A percentile compares a stretch with the other conserved stretches of the same genome.
These are phyloP conservation scores for Neoscytalidium dimidiatum DNA, from an alignment of 2,329 filamentous ascomycete species.

Conservation along the genomic window DNA sequence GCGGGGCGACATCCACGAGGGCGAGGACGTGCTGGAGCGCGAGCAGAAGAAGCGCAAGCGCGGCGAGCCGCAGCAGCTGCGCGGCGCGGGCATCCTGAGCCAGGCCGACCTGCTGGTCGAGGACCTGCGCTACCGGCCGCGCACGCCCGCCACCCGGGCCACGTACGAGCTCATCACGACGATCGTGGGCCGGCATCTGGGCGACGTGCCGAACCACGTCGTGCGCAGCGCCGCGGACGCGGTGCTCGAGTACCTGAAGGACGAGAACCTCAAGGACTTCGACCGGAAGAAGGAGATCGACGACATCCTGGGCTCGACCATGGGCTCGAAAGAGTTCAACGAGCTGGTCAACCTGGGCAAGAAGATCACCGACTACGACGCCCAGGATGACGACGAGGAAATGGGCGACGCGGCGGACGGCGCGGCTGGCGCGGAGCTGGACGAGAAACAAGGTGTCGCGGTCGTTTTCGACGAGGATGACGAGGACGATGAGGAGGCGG, in stretches of 20 bases:
- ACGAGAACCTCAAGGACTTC: slow-evolving; percentile 93
- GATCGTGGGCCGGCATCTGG: slow-evolving; percentile 82
- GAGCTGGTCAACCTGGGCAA: slow-evolving; percentile 95
- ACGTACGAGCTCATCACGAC: slow-evolving; percentile 95
- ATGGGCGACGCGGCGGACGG: slow-evolving; percentile 68
- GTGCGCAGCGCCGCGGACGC: slow-evolving; percentile 93
- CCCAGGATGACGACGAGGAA: slow-evolving; percentile 91
- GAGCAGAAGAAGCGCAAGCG: slow-evolving; percentile 85
- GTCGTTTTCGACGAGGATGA: slow-evolving; percentile 94
- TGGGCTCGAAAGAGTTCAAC: slow-evolving; percentile 91
- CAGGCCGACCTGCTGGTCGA: slow-evolving; percentile 86
- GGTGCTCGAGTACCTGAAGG: slow-evolving; percentile 87
- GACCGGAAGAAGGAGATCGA: slow-evolving; percentile 99
- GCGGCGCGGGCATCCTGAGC: slow-evolving; percentile 77
- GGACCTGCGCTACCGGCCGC: slow-evolving; percentile 86
- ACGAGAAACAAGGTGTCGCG: slow-evolving; percentile 93
- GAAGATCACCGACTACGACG: slow-evolving; percentile 98
- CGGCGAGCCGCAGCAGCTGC: slow-evolving; percentile 68
- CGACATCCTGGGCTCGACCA: slow-evolving; percentile 80
- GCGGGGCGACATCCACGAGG: slow-evolving; percentile 74
- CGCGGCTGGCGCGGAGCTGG: slow-evolving; percentile 69
- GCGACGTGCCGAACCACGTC: slow-evolving; percentile 89
- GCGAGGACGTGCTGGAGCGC: slow-evolving; percentile 77
- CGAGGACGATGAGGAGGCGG: slow-evolving; percentile 75
- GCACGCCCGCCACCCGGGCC: slow-evolving; percentile 86